A percentile compares a stretch with the other conserved stretches of the same genome.
phyloP scores from a whole-genome alignment of 2,329 filamentous ascomycete species.

The Trichoderma arundinaceum region DNA sequence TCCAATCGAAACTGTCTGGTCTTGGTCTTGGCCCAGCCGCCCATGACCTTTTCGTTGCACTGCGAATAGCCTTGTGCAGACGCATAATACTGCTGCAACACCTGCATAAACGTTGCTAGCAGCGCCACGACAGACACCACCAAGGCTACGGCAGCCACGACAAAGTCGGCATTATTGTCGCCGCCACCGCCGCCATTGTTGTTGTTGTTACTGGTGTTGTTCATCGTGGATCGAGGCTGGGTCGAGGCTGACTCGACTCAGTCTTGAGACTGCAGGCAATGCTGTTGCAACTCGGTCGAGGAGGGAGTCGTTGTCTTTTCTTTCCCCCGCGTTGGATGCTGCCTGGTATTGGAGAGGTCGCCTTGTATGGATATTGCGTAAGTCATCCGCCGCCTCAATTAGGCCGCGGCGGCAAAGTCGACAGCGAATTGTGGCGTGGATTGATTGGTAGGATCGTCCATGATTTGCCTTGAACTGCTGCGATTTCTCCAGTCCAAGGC shows the following conservation, averaged over 20 bases:
- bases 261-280: background rate
- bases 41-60: slow-evolving; percentile 56
- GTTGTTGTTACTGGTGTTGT: slow-evolving; percentile 5
- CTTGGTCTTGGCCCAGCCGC: slow-evolving; percentile 52
- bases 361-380: background rate
- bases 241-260: background rate
- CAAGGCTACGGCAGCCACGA: slow-evolving; percentile 53
- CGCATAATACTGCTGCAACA: slow-evolving; percentile 57
- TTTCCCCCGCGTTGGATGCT: background rate
- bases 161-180: slow-evolving; percentile 42
- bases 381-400: background rate
- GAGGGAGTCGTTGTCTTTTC: background rate
- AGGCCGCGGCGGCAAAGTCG: background rate
- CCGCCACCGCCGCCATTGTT: slow-evolving; percentile 22
- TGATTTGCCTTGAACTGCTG: background rate
- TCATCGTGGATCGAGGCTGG: slow-evolving; percentile 18
- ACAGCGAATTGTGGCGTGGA: background rate
- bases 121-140: slow-evolving; percentile 56
- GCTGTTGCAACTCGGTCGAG: background rate
- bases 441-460: slow-evolving; percentile 6
- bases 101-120: slow-evolving; percentile 53
- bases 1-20: slow-evolving; percentile 48
- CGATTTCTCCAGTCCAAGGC: background rate
- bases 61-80: slow-evolving; percentile 57
- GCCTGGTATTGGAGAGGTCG: background rate